Evolutionary conservation across 495 filamentous ascomycete genomes (phyloP), one percentile per base, ranked within the genome.

Genomic region (Entonaema liquescens): DNA sequence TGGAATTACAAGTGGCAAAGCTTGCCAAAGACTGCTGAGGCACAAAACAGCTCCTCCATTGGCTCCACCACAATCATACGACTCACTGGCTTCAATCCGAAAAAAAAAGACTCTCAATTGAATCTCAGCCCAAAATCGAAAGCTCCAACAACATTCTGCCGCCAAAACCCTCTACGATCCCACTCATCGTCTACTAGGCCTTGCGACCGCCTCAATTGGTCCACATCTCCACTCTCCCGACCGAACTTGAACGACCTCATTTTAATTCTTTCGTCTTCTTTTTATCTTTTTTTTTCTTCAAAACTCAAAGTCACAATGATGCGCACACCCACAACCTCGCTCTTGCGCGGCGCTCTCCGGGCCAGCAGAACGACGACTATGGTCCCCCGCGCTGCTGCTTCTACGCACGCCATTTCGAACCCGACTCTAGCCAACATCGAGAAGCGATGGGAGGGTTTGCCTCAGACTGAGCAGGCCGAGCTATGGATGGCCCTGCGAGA

Each of bases 401-500:
- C 87, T 74, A 90, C 90, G 54, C 94, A 97, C 81, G 94, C 95
- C 77, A 95, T 99, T 83, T 92, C 93, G 69, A 99, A 98, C 85
- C 95, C 96, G 73, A 97, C 94, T 31, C 89, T 99, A 68, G 92
- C 93, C 81, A 91, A 96, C 83, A 98, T 99, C 78, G 95, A 99
- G 90, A 98, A 97, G 92, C 86, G 95, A 83, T 99, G 95, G 95
- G 95, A 99, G 85, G 87, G 79, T 62, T 92, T 99, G 92, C 94
- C 93, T 38, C 93, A 94, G 62, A 92, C 96, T 85, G 95, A 99
- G 88, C 95, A 99, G 89, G 95, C 96, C 67, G 95, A 98, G 78
- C 83, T 99, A 74, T 99, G 95, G 95, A 99, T 99, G 95, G 85
- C 91, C 74, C 85, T 99, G 79, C 86, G 95, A 76, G 95, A 99